Evolutionary conservation across 768 basidiomycete genomes (phyloP), one percentile per base, ranked within the genome.

Genomic region (Mycena albidolilacea): DNA sequence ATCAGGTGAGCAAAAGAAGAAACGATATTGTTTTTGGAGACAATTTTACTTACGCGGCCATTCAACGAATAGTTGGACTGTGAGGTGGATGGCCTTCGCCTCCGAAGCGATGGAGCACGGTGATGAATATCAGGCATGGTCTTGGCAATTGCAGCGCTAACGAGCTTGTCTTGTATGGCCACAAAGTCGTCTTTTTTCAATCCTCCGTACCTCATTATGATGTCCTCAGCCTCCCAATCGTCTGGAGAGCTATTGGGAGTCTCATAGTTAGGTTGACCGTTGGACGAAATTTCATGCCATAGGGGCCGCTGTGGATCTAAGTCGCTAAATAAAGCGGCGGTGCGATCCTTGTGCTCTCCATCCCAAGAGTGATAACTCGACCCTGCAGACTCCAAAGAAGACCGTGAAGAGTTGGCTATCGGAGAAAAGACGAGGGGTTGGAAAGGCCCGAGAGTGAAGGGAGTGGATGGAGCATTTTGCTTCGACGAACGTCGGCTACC

Each of bases 321-420:
- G 64, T 89, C 88, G 44, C 81, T 85, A 79, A 95, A 90, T 30
- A 93, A 76, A 58, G 84, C 87, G 64, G 88, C 80, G 61, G 87
- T 80, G 57, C 85, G 85, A 73, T 92, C 90, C 69, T 88, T 88
- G 75, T 82, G 84, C 71, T 91, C 90, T 23, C 83, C 90, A 67
- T 94, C 93, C 88, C 88, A 91, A 5, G 94, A 94, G 79, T 95
- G 94, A 80, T 94, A 96, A 81, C 95, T 96, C 3, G 95, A 96
- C 17, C 95, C 94, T 44, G 86, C 87, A 11, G 94, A 95, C 70
- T 91, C 93, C 23, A 96, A 82, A 7, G 95, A 96, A 15, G 94
- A 93, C 38, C 91, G 88, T 38, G 95, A 95, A 8, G 93, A 93
- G 73, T 91, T 95, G 17, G 87, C 88, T 19, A 93, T 82, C 5